These are phyloP conservation scores for Stagonosporopsis vannaccii DNA, from an alignment of 2,329 filamentous ascomycete genomes.

Conservation along the genomic window DNA sequence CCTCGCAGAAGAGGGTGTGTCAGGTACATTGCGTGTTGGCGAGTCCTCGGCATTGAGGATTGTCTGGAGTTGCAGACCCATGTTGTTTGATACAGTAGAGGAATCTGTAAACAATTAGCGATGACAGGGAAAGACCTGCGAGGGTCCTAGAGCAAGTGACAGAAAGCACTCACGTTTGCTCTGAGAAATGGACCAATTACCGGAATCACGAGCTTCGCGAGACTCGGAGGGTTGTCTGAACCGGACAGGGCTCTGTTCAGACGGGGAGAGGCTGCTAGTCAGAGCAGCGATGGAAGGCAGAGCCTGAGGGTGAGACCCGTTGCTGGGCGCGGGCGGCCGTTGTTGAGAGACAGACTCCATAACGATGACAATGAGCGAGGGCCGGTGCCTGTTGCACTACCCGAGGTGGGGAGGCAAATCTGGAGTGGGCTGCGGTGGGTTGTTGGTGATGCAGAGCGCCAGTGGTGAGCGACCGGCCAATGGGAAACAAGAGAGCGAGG, in stretches of 20 bases:
- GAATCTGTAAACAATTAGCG: conserved; percentile 43
- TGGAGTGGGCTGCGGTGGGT: conserved; percentile 19
- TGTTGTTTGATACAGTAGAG: conserved; percentile 55
- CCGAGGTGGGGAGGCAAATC: conserved; percentile 14
- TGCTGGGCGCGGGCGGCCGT: conserved; percentile 29
- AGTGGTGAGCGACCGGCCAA: conserved; percentile 29
- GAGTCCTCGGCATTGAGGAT: conserved; percentile 59
- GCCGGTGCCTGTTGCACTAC: conserved; percentile 17
- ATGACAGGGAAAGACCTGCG: background rate
- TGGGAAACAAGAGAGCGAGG: conserved; percentile 23
- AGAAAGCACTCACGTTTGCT: conserved; percentile 58
- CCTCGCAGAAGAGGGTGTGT: conserved; percentile 51
- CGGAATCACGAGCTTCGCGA: conserved; percentile 63
- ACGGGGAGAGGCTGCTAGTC: conserved; percentile 42
- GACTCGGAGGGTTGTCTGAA: conserved; percentile 50
- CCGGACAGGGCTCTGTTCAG: conserved; percentile 44
- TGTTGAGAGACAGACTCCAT: conserved; percentile 45
- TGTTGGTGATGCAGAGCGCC: conserved; percentile 37
- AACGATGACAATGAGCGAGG: conserved; percentile 17
- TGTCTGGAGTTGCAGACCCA: conserved; percentile 58
- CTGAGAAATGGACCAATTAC: conserved; percentile 66
- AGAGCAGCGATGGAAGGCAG: conserved; percentile 50
- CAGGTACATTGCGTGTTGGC: conserved; percentile 53
- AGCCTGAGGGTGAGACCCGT: conserved; percentile 44
- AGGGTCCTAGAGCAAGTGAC: conserved; percentile 9